A percentile compares a stretch with the other conserved stretches of the same genome.
These are phyloP conservation scores for Mortierella sp. DNA, from an alignment of 371 early-diverging fungal species.

Conservation along the genomic window DNA sequence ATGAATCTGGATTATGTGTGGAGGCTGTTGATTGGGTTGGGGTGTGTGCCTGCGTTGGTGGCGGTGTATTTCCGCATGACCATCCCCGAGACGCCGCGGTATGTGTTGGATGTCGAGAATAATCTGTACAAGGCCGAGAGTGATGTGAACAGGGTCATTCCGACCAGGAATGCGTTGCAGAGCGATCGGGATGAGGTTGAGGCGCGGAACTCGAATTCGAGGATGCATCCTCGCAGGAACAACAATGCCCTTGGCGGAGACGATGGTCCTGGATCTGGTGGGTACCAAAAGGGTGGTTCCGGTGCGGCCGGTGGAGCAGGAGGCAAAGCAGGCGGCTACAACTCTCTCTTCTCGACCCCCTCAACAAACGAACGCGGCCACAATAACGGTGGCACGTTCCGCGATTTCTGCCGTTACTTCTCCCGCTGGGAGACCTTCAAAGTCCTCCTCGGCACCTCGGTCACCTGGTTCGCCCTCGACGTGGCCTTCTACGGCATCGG, in stretches of 20 bases:
- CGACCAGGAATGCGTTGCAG: conserved; percentile 32
- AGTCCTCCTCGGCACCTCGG: conserved; percentile 70
- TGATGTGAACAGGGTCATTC: conserved; percentile 56
- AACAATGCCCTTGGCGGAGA: conserved; percentile 8
- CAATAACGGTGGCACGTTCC: neutral
- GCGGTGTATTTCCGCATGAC: conserved; percentile 86
- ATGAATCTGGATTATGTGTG: conserved; percentile 82
- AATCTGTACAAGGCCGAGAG: conserved; percentile 70
- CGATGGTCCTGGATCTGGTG: neutral
- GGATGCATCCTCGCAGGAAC: conserved; percentile 24
- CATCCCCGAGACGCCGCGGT: conserved; percentile 91
- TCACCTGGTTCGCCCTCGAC: conserved; percentile 85
- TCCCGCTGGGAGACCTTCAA: conserved; percentile 68
- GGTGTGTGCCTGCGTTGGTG: conserved; percentile 77
- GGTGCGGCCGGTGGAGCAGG: no score
- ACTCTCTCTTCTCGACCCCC: neutral
- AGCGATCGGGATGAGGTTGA: conserved; percentile 29
- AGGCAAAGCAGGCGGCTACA: neutral
- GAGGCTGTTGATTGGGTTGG: conserved; percentile 81
- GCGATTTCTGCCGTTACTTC: conserved; percentile 69
- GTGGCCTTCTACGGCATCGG: conserved; percentile 91
- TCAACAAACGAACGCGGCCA: neutral
- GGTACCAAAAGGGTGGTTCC: neutral
- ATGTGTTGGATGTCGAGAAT: conserved; percentile 79
- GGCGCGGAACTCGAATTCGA: conserved; percentile 6